These are phyloP conservation scores for Candida rishiriensis DNA, from an alignment of 805 yeast species.

Conservation along the genomic window DNA sequence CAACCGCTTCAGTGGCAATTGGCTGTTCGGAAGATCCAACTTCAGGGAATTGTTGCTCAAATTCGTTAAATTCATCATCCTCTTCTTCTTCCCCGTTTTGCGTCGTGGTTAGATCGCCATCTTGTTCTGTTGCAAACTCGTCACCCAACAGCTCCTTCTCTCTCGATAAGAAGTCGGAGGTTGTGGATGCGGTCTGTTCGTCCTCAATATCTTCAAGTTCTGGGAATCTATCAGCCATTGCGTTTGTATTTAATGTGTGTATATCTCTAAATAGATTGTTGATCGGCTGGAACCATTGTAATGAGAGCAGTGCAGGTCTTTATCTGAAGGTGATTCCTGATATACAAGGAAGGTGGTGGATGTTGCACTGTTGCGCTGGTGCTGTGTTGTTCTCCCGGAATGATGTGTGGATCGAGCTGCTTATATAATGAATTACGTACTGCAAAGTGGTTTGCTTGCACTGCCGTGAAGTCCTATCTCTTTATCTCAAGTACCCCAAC, in stretches of 20 bases:
- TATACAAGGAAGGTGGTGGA: too few species aligned
- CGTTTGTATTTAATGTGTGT: background rate
- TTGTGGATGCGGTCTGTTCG: conserved; percentile 26
- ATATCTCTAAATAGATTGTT: background rate
- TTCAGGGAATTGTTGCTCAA: conserved; percentile 62
- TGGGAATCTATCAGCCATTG: conserved; percentile 75
- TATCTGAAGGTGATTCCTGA: background rate
- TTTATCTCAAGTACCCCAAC: too few species aligned
- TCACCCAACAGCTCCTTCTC: conserved; percentile 67
- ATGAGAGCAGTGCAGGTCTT: too few species aligned
- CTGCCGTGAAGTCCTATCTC: too few species aligned
- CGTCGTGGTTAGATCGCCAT: conserved; percentile 41
- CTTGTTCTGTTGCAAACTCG: conserved; percentile 65
- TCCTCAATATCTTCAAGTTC: conserved; percentile 48
- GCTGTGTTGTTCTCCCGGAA: too few species aligned
- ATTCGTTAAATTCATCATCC: conserved; percentile 36
- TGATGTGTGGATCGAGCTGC: too few species aligned
- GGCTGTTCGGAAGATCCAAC: conserved; percentile 34
- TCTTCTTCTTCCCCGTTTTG: conserved; percentile 43
- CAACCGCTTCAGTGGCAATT: conserved; percentile 8
- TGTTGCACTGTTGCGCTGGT: too few species aligned
- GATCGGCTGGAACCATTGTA: background rate
- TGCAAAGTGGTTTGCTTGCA: too few species aligned
- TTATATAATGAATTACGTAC: too few species aligned
- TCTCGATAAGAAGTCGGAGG: conserved; percentile 59